phyloP scores from a whole-genome alignment of 2,329 filamentous ascomycete species.

The Pseudogymnoascus sp. region DNA sequence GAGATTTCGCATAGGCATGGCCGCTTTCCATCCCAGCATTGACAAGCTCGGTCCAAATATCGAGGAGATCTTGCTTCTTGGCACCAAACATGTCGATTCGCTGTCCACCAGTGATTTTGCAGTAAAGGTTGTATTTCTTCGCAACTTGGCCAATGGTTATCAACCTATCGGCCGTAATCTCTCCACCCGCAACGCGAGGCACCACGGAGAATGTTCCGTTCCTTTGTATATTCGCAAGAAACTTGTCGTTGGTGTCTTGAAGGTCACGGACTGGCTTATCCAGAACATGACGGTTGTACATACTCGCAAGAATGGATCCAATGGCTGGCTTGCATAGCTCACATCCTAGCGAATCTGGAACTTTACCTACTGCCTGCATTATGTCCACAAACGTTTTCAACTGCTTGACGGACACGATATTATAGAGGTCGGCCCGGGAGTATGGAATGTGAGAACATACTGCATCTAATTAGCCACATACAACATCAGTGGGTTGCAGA shows the following conservation, averaged over 20 bases:
- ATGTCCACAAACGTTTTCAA: slow-evolving; percentile 66
- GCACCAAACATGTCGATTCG: slow-evolving; percentile 92
- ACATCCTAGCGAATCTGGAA: slow-evolving; percentile 68
- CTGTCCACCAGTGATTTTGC: slow-evolving; percentile 87
- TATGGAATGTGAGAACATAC: slow-evolving; percentile 78
- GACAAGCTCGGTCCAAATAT: slow-evolving; percentile 75
- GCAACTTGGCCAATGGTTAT: slow-evolving; percentile 79
- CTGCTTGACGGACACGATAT: slow-evolving; percentile 77
- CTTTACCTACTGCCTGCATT: slow-evolving; percentile 71
- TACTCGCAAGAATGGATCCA: slow-evolving; percentile 70
- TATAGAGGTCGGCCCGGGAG: slow-evolving; percentile 82
- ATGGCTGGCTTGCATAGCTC: slow-evolving; percentile 82
- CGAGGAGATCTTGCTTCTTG: slow-evolving; percentile 74
- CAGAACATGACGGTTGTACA: slow-evolving; percentile 82
- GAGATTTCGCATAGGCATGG: slow-evolving; percentile 83
- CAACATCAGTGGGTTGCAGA: slow-evolving; percentile 24
- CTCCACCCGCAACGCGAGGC: slow-evolving; percentile 73
- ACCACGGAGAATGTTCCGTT: slow-evolving; percentile 89
- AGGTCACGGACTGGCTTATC: slow-evolving; percentile 63
- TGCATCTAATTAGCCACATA: neutral
- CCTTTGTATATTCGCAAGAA: slow-evolving; percentile 81
- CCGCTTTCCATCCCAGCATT: slow-evolving; percentile 85
- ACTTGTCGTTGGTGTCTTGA: slow-evolving; percentile 87
- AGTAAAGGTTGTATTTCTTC: slow-evolving; percentile 77
- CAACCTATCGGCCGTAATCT: slow-evolving; percentile 81